Conservation (phyloP, 768 basidiomycete genomes). For the Russula dissimulans region DNA sequence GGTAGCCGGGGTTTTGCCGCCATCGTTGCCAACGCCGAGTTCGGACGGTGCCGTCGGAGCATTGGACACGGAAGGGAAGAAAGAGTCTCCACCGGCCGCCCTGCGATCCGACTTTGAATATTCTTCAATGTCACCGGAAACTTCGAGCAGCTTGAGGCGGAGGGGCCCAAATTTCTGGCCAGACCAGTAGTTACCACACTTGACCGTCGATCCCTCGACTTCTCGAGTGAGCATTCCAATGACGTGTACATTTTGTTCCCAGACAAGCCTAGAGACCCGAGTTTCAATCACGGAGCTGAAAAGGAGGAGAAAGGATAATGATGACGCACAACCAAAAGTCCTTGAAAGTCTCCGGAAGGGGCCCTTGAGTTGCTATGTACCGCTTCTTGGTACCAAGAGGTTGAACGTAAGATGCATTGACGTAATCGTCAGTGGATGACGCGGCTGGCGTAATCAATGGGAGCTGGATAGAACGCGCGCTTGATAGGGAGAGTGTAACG, state of each 20-base stretch:
- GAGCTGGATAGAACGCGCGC: constrained; percentile 3
- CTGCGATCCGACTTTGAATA: constrained; percentile 21
- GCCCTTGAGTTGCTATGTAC: constrained; percentile 96
- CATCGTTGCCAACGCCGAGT: neutral
- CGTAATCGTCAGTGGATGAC: constrained; percentile 63
- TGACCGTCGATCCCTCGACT: constrained; percentile 77
- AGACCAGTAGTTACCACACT: constrained; percentile 89
- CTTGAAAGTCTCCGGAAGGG: constrained; percentile 74
- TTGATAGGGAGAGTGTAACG: neutral
- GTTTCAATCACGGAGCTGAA: neutral
- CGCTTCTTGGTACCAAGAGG: constrained; percentile 71
- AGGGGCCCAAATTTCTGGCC: constrained; percentile 62
- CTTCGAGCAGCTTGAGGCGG: constrained; percentile 44
- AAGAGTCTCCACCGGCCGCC: constrained; percentile 17
- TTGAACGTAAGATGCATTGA: constrained; percentile 91
- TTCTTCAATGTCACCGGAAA: constrained; percentile 38
- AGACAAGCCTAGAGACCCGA: constrained; percentile 50
- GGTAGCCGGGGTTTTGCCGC: constrained; percentile 25
- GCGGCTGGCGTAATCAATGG: constrained; percentile 12
- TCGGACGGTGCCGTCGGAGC: neutral
- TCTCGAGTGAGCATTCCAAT: constrained; percentile 97
- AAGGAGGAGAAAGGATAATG: neutral
- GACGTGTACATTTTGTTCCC: constrained; percentile 91
- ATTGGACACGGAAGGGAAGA: constrained; percentile 27
- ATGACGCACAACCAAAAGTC: constrained; percentile 92